Percentiles rank a stretch among this genome's conserved stretches.
These are phyloP conservation scores for Cutaneotrichosporon arboriforme DNA, from an alignment of 1,284 basidiomycete genomes.

Conservation along the genomic window DNA sequence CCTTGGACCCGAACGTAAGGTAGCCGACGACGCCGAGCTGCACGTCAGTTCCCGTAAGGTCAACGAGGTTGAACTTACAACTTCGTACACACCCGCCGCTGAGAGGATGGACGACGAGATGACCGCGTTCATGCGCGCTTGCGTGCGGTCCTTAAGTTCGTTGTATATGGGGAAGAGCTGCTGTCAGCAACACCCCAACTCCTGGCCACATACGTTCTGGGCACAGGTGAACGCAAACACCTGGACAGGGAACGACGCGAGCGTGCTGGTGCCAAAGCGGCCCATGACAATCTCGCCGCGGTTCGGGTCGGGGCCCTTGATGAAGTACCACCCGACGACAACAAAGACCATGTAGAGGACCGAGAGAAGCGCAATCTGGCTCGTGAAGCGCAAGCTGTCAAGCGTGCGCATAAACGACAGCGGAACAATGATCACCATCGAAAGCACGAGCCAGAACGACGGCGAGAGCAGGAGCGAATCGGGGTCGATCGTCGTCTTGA, in stretches of 20 bases:
- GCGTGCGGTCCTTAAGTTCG: conserved; percentile 76
- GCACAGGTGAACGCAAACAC: conserved; percentile 90
- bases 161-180: conserved; percentile 91
- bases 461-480: conserved; percentile 63
- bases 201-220: conserved; percentile 64
- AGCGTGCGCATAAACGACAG: conserved; percentile 79
- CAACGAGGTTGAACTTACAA: conserved; percentile 29
- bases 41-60: not conserved
- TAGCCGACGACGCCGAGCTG: conserved; percentile 58
- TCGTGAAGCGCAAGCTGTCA: conserved; percentile 55
- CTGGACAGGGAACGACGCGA: conserved; percentile 83
- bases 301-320: conserved; percentile 39
- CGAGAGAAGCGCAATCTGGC: conserved; percentile 47
- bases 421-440: conserved; percentile 79
- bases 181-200: conserved; percentile 16
- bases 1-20: conserved; percentile 86
- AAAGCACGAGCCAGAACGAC: conserved; percentile 72
- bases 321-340: conserved; percentile 46
- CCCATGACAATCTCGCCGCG: conserved; percentile 40
- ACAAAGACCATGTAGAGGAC: conserved; percentile 64
- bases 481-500: conserved; percentile 54
- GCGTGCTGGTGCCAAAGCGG: conserved; percentile 37
- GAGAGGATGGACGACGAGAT: conserved; percentile 79
- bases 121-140: conserved; percentile 78
- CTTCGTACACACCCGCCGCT: conserved; percentile 70